Base-by-base conservation (phyloP, 164 flowering plant species). In the Amborella trichopoda region DNA sequence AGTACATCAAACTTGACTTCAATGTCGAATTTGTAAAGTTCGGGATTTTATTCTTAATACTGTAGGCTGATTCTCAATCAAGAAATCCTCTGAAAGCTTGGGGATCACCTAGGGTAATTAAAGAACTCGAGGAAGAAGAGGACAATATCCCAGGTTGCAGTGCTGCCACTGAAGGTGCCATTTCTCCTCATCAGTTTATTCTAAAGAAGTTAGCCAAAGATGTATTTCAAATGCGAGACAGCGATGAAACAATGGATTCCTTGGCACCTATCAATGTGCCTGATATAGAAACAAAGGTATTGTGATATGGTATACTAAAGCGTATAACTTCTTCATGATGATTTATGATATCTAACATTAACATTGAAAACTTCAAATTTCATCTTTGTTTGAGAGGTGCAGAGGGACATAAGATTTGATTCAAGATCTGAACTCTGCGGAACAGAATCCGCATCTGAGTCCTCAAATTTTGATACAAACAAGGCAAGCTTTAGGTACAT, bases 131-230 rank as follows among this genome's bases (percentile, higher is more conserved):
- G 37, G 63, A 43, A 40, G 56, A 54, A 18, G 30, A 30, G 38
- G 42, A 30, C 6, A 44, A 40, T 53, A 42, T 39, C 36, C 24
- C 26, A 27, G 16, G 13, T 27, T 19, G 36, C 50, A 36, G 52
- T 36, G 55, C 28, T 28, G 33, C 41, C 40, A 22, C 58, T 6
- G 50, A 30, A 10, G 52, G 45, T 21, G 28, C 21, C 16, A 44
- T 41, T 20, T n/a, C 50, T 51, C 33, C 39, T 9, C 54, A 49
- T 37, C 39, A 73, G 58, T 56, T 64, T 46, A 57, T 53, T 28
- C 64, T 73, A 21, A 62, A 58, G 53, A 63, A 59, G 51, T 48
- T 64, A 30, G 77, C 72, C 46, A 59, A 59, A 49, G 61, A 71
- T 16, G 58, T 52, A 17, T 64, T 71, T 36, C 54, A 50, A 34